Percentiles rank a stretch among this genome's conserved stretches.
phyloP scores from a whole-genome alignment of 2,329 filamentous ascomycete genomes.

The Nannizzia gypsea region DNA sequence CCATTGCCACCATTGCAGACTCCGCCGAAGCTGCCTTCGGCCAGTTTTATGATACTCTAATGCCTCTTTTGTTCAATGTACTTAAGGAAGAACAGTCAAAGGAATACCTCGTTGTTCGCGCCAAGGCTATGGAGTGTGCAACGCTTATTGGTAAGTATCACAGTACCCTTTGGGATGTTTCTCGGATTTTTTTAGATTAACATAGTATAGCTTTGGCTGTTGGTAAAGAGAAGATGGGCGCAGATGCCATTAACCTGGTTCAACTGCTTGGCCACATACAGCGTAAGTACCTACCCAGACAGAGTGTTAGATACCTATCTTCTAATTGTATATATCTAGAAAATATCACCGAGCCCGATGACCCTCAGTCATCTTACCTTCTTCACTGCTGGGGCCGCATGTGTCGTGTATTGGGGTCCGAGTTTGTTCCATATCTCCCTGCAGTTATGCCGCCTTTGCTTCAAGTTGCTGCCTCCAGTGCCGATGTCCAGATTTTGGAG shows the following conservation, averaged over 20 bases:
- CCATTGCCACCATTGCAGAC: conserved; percentile 97
- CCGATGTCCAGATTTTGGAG: conserved; percentile 90
- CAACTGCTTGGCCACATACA: conserved; percentile 82
- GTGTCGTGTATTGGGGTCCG: conserved; percentile 82
- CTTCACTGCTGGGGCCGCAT: conserved; percentile 99
- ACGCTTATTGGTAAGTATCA: conserved; percentile 57
- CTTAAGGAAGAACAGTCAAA: conserved; percentile 83
- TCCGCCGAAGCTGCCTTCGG: conserved; percentile 89
- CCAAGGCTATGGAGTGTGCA: conserved; percentile 98
- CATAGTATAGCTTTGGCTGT: conserved; percentile 59
- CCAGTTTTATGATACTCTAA: conserved; percentile 89
- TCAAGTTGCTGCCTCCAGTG: conserved; percentile 84
- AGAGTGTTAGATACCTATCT: not conserved
- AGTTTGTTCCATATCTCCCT: conserved; percentile 85
- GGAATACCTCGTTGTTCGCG: conserved; percentile 78
- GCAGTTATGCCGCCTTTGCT: conserved; percentile 91
- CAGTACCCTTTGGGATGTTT: not conserved
- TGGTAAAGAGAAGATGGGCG: conserved; percentile 80
- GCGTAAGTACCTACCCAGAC: conserved; percentile 26
- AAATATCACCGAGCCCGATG: conserved; percentile 77
- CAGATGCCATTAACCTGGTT: conserved; percentile 76
- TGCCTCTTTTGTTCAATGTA: conserved; percentile 88
- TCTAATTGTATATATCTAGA: conserved; percentile 22
- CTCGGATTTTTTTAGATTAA: not conserved
- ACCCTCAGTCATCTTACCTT: conserved; percentile 91